phyloP scores from a whole-genome alignment of 129 eudicot species.

The Flaveria brownii region DNA sequence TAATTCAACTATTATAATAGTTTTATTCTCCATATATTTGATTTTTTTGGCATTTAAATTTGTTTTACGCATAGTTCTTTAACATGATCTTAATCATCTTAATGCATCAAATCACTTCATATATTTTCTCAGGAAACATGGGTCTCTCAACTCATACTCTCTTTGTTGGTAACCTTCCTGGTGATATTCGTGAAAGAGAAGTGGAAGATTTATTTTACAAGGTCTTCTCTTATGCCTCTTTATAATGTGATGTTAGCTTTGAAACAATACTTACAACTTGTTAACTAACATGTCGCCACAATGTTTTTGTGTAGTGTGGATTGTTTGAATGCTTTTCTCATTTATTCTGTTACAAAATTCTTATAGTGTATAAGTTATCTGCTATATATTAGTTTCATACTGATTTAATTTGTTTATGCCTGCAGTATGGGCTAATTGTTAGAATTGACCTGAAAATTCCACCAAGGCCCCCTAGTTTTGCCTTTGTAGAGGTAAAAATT shows the following conservation, averaged over 20 bases:
- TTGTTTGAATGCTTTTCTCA: not conserved
- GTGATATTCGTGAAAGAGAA: constrained; percentile 91
- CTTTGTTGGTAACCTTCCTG: constrained; percentile 90
- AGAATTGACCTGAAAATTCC: constrained; percentile 83
- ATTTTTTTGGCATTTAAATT: no score
- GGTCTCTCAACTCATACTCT: constrained; percentile 60
- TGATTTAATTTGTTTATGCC: not conserved
- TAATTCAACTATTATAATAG: no score
- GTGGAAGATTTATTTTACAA: constrained; percentile 83
- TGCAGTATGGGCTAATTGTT: constrained; percentile 87
- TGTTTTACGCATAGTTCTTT: not conserved
- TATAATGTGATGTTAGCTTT: not conserved
- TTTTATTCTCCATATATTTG: no score
- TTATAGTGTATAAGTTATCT: not conserved
- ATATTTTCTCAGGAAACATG: constrained; percentile 50
- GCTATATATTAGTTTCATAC: not conserved
- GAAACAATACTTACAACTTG: not conserved
- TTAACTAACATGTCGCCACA: not conserved
- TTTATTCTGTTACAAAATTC: not conserved
- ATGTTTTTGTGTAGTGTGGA: not conserved
- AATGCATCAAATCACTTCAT: constrained; percentile 7
- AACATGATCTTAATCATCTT: not conserved
- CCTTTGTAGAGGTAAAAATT: constrained; percentile 83
- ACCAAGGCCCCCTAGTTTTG: constrained; percentile 88
- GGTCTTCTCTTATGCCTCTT: constrained; percentile 38